Percentiles rank a stretch among this genome's conserved stretches.
Conservation (phyloP, 352 stramenopile genomes). For the Phytophthora palmivora region DNA sequence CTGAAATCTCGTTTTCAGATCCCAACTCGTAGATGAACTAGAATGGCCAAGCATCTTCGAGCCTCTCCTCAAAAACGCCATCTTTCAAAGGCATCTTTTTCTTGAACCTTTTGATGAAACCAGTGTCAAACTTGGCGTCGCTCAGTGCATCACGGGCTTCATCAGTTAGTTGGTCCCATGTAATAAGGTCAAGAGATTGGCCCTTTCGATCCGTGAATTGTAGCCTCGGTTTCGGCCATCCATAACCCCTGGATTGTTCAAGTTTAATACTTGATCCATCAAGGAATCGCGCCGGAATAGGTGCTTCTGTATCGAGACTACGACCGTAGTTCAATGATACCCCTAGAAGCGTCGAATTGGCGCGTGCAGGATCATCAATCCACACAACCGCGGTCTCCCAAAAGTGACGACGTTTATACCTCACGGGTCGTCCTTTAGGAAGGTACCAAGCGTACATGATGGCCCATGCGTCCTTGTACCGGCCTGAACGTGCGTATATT, state of each 20-base stretch:
- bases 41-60: too few relatives aligned
- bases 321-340: slow-evolving; percentile 25
- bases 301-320: slow-evolving; percentile 5
- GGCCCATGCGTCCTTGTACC: slow-evolving; percentile 27
- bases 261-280: slow-evolving; percentile 32
- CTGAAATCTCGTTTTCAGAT: too few relatives aligned
- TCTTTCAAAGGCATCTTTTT: slow-evolving; percentile 34
- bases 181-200: too few relatives aligned
- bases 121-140: slow-evolving; percentile 20
- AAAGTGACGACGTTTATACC: too few relatives aligned
- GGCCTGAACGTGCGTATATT: too few relatives aligned
- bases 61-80: slow-evolving; percentile 22
- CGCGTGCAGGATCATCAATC: too few relatives aligned
- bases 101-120: not conserved
- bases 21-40: too few relatives aligned
- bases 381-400: too few relatives aligned
- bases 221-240: slow-evolving; percentile 9
- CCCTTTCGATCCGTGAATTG: too few relatives aligned
- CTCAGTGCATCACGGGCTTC: slow-evolving; percentile 22
- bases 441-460: slow-evolving; percentile 53
- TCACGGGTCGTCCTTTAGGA: slow-evolving; percentile 28
- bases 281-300: slow-evolving; percentile 11
- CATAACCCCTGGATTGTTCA: slow-evolving; percentile 5
- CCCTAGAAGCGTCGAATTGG: slow-evolving; percentile 20
- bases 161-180: too few relatives aligned